These are phyloP conservation scores for Amanita inopinata DNA, from an alignment of 768 basidiomycete genomes.

Conservation along the genomic window DNA sequence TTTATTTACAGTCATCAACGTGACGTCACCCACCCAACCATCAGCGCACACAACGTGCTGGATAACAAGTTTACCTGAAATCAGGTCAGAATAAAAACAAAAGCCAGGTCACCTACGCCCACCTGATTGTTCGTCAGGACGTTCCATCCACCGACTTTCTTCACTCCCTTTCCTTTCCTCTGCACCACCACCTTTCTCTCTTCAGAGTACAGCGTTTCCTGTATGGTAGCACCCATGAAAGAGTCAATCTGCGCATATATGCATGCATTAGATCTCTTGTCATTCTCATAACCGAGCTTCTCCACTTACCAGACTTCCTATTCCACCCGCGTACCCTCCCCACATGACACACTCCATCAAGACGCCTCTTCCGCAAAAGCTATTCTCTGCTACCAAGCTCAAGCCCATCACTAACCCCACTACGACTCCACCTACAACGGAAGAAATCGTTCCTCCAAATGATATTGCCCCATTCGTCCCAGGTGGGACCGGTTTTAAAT, in stretches of 20 bases:
- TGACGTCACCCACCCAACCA: constrained; percentile 20
- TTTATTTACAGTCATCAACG: not conserved
- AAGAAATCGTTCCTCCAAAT: constrained; percentile 62
- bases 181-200: constrained; percentile 54
- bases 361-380: constrained; percentile 34
- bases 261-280: constrained; percentile 4
- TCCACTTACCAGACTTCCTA: constrained; percentile 68
- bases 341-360: constrained; percentile 38
- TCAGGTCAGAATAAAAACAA: not conserved
- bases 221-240: constrained; percentile 78
- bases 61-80: constrained; percentile 32
- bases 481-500: constrained; percentile 61
- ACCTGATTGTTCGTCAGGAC: constrained; percentile 83
- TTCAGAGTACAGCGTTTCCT: constrained; percentile 65
- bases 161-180: constrained; percentile 31
- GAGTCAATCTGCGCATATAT: constrained; percentile 60
- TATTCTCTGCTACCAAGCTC: constrained; percentile 53
- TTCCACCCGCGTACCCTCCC: constrained; percentile 57
- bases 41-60: constrained; percentile 24
- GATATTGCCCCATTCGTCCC: constrained; percentile 92
- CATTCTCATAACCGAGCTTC: not conserved
- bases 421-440: constrained; percentile 58
- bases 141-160: constrained; percentile 54
- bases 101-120: constrained; percentile 12
- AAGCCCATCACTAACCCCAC: constrained; percentile 57